phyloP scores from a whole-genome alignment of 2,329 filamentous ascomycete genomes.

The Diplodia sapinea region DNA sequence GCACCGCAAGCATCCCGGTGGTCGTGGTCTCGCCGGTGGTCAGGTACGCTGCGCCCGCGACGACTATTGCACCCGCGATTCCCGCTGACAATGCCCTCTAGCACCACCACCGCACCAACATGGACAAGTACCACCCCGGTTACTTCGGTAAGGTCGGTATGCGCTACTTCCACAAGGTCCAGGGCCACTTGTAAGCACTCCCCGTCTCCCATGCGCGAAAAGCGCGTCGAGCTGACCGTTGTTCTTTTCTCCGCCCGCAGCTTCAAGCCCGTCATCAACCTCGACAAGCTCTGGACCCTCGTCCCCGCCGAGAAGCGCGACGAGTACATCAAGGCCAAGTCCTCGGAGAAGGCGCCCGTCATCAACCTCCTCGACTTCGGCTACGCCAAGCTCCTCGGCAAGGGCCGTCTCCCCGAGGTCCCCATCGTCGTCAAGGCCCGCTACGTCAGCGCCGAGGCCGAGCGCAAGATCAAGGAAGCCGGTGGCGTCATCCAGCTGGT shows the following conservation, averaged over 20 bases:
- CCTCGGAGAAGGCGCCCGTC: slow-evolving; percentile 92
- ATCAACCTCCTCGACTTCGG: slow-evolving; percentile 96
- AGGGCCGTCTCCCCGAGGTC: slow-evolving; percentile 92
- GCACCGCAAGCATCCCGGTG: slow-evolving; percentile 87
- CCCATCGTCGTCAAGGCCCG: slow-evolving; percentile 93
- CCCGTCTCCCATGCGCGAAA: not conserved
- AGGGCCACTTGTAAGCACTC: slow-evolving; percentile 70
- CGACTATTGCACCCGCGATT: not conserved
- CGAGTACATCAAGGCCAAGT: slow-evolving; percentile 79
- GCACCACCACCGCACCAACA: slow-evolving; percentile 96
- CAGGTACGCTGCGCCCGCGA: slow-evolving; percentile 53
- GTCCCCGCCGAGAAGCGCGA: slow-evolving; percentile 92
- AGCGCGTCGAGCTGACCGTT: not conserved
- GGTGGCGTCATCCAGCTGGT: slow-evolving; percentile 96
- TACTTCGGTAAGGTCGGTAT: slow-evolving; percentile 72
- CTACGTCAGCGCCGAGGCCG: slow-evolving; percentile 94
- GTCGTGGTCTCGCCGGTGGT: slow-evolving; percentile 85
- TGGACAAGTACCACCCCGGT: slow-evolving; percentile 92
- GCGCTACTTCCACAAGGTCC: slow-evolving; percentile 86
- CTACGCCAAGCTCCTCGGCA: slow-evolving; percentile 98
- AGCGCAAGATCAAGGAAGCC: slow-evolving; percentile 97
- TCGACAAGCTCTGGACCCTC: slow-evolving; percentile 99
- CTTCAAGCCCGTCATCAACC: slow-evolving; percentile 99
- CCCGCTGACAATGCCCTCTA: not conserved
- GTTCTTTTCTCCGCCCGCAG: too few relatives aligned